phyloP scores from a whole-genome alignment of 2,329 filamentous ascomycete genomes.

The Knoxdaviesia proteae region DNA sequence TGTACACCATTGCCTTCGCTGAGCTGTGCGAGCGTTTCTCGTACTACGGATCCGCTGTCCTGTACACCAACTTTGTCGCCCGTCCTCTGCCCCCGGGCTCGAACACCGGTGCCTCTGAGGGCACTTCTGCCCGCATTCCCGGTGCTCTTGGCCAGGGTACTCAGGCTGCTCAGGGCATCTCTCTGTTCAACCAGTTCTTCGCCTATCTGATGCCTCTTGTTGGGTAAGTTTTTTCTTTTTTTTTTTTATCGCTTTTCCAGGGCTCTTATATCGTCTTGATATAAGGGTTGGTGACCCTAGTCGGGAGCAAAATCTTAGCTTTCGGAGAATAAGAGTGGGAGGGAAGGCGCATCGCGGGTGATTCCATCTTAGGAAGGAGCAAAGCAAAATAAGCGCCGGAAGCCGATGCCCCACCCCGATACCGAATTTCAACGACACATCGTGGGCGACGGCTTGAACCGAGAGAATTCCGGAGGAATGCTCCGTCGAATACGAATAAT shows the following conservation, averaged over 20 bases:
- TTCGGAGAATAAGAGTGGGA: too few relatives aligned
- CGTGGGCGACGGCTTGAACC: too few relatives aligned
- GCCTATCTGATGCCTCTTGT: constrained; percentile 37
- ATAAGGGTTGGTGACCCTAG: too few relatives aligned
- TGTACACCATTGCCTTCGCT: constrained; percentile 51
- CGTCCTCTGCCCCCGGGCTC: constrained; percentile 30
- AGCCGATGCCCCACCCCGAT: too few relatives aligned
- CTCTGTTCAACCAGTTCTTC: constrained; percentile 38
- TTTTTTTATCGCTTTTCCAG: neutral
- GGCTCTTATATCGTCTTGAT: neutral
- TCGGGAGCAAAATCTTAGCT: too few relatives aligned
- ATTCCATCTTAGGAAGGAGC: too few relatives aligned
- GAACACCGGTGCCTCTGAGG: constrained; percentile 25
- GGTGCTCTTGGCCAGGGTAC: constrained; percentile 39
- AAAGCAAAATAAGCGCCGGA: too few relatives aligned
- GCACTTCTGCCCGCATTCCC: constrained; percentile 13
- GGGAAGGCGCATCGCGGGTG: too few relatives aligned
- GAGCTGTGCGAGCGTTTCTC: constrained; percentile 61
- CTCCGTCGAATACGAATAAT: too few relatives aligned
- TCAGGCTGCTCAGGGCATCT: constrained; percentile 27
- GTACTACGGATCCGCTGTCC: constrained; percentile 51
- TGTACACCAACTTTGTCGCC: constrained; percentile 49
- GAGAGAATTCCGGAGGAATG: too few relatives aligned
- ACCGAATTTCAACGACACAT: neutral
- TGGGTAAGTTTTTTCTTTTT: constrained; percentile 17